Evolutionary conservation across 2,329 filamentous ascomycete species (phyloP), one percentile per base, ranked within the genome.

Genomic region (Cyphellophora europaea): DNA sequence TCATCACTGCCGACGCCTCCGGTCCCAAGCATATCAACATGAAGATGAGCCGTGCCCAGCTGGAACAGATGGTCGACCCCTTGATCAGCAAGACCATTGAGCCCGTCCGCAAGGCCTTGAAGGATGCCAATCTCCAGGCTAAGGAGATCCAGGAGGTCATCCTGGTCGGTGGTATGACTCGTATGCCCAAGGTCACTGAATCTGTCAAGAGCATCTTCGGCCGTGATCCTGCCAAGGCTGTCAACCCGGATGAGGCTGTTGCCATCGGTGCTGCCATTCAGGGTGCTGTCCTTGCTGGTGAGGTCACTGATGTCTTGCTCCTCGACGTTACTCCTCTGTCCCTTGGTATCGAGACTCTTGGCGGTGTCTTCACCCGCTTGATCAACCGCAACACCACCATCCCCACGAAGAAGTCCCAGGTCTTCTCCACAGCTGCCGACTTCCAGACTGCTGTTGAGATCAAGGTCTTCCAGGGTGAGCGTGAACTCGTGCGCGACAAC

Each of bases 301-400:
- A 95, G 66, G 88, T 95, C 57, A 96, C 87, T 64, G 88, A 95
- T 57, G 82, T 96, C 36, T 76, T 96, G 32, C 79, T 96, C 41
- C 82, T 96, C 51, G 89, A 96, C 61, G 89, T 95, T 49, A 94
- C 89, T 48, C 89, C 89, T 51, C 77, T 95, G 23, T 95, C 89
- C 33, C 86, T 96, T 46, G 89, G 89, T 82, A 95, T 96, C 51
- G 89, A 96, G 79, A 96, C 89, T 38, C 82, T 94, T 19, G 89
- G 89, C 53, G 89, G 89, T 77, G 88, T 95, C 56, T 94, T 96
- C 75, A 95, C 89, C 47, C 86, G 87, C 59, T 66, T 96, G 64
- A 96, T 96, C 74, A 94, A 93, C 80, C 85, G 89, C 54, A 96
- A 96, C 77, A 96, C 89, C 57, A 95, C 89, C 49, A 96, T 96